Percentiles rank a stretch among this genome's conserved stretches.
phyloP scores from a whole-genome alignment of 2,329 filamentous ascomycete species.

The Iodosphaeria phyllophila region DNA sequence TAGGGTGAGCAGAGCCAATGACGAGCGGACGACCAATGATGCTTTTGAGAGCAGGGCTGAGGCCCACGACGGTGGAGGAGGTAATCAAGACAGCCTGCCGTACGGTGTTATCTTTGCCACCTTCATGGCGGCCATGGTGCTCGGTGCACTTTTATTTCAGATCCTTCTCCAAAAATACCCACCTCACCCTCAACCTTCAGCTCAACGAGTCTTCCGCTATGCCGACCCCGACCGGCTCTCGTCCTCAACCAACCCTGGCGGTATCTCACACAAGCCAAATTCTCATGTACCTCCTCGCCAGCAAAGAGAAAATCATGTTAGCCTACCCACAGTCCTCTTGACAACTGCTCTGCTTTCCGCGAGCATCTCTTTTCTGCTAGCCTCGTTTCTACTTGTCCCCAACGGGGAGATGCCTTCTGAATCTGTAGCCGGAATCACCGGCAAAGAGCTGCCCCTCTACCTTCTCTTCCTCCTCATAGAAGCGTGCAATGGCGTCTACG shows the following conservation, averaged over 20 bases:
- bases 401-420: conserved; percentile 8
- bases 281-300: background rate
- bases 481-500: conserved; percentile 15
- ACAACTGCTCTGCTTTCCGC: background rate
- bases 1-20: no score
- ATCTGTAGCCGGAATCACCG: conserved; percentile 6
- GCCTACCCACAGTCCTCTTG: conserved; percentile 1
- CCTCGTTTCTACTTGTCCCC: conserved; percentile 8
- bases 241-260: no score
- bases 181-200: no score
- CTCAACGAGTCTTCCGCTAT: no score
- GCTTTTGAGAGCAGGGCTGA: no score
- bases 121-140: conserved; percentile 36
- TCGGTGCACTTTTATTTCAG: background rate
- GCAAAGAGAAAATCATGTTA: background rate
- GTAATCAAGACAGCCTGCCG: conserved; percentile 6
- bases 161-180: no score
- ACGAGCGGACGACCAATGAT: no score
- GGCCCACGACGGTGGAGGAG: no score
- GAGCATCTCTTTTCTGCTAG: conserved; percentile 4
- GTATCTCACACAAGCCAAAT: no score
- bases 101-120: conserved; percentile 36
- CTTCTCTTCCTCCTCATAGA: conserved; percentile 12
- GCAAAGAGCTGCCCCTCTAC: conserved; percentile 9
- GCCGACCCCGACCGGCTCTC: no score